Evolutionary conservation across 176 grass and related monocot species (phyloP), one percentile per base, ranked within the genome.

Genomic region (Dactylis glomerata): DNA sequence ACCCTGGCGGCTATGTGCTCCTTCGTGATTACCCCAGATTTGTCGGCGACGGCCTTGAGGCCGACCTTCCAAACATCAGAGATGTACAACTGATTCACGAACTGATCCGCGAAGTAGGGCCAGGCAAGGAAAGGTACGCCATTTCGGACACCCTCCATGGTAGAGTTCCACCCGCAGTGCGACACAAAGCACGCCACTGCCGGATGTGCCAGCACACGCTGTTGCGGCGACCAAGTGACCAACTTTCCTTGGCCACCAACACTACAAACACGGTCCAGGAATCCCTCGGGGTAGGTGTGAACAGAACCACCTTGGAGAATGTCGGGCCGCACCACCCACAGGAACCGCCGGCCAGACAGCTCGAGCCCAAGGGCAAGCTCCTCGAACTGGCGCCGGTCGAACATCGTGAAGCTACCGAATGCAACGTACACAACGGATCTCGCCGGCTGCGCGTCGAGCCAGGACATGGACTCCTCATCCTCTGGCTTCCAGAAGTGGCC

Each of bases 131-230:
- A 82, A 1, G 69, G 81, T 24, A 85, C 69, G 22, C 89, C 85
- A 44, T 91, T 87, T 16, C 76, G 55, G 34, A 89, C 75, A 1
- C 90, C 86, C 8, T 88, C 89, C 66, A 81, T 75, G 30, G 89
- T 88, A 3, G 86, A 92, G 64, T 92, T 92, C 90, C 90, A 92
- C 2, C 87, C 91, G 14, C 91, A 87, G 76, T 87, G 87, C 14
- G 90, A 88, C 49, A 91, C 76, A 38, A 91, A 87, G 58, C 89
- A 87, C 10, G 54, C 84, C 68, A 90, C 62, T 2, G 88, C 81
- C 49, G 56, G 57, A 57, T 79, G 77, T 9, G 77, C 77, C 1
- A 81, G 62, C 62, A 81, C 78, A 0, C 30, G 78, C 30, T 65
- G 58, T 20, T 81, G 78, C 37, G 81, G 81, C 1, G 81, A 54